Evolutionary conservation across 345 rosid species (phyloP).

Genomic region (Jatropha curcas): DNA sequence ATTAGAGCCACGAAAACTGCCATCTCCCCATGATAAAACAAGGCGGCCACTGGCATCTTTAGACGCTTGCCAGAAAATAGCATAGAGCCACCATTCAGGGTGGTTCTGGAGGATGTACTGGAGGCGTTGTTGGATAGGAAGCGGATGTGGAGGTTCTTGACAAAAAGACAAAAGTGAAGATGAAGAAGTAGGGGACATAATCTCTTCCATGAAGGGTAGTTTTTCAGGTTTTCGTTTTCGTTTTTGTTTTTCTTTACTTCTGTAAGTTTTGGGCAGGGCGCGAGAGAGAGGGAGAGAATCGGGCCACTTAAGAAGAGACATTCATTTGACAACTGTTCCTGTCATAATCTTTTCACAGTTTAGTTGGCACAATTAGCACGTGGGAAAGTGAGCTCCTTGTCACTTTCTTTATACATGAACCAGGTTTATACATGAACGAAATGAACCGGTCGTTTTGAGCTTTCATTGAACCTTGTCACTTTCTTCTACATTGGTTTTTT

Average conservation of each 20-base stretch:
- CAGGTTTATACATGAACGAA: no score
- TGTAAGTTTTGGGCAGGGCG: neutral
- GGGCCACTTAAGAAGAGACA: neutral
- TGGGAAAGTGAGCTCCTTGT: neutral
- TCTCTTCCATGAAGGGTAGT: constrained; percentile 27
- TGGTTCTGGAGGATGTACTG: constrained; percentile 42
- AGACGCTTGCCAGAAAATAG: constrained; percentile 61
- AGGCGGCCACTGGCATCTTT: constrained; percentile 34
- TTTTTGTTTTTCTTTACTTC: neutral
- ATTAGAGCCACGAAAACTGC: constrained; percentile 40
- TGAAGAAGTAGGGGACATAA: constrained; percentile 30
- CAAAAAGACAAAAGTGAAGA: constrained; percentile 24
- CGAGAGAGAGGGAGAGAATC: neutral
- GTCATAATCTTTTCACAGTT: no score
- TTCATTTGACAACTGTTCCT: neutral
- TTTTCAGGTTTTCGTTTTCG: neutral
- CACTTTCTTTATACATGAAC: no score
- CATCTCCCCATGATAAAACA: constrained; percentile 47
- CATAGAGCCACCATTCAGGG: constrained; percentile 58
- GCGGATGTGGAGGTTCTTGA: constrained; percentile 29
- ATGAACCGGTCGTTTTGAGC: neutral
- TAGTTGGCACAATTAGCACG: neutral
- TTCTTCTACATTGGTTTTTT: neutral
- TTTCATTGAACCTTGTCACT: constrained; percentile 11
- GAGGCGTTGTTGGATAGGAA: constrained; percentile 50